phyloP scores from a whole-genome alignment of 495 filamentous ascomycete genomes.

The Neurospora sp. region DNA sequence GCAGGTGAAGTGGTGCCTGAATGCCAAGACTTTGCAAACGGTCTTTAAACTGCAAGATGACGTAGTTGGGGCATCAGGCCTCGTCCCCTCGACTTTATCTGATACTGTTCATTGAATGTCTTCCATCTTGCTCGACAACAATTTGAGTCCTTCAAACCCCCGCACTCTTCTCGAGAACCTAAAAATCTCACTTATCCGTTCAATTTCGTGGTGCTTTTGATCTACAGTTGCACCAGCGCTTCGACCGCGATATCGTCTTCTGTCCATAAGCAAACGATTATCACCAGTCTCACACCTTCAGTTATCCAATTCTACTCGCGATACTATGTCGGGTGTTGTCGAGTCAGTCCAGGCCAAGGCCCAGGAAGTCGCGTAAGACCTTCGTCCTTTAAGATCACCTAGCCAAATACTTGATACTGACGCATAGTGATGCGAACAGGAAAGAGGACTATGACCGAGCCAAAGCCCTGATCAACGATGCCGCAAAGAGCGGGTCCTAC shows the following conservation, averaged over 20 bases:
- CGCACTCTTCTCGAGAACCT: neutral
- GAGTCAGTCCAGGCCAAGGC: slow-evolving; percentile 31
- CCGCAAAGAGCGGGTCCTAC: slow-evolving; percentile 66
- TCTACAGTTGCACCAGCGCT: neutral
- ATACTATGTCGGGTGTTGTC: slow-evolving; percentile 8
- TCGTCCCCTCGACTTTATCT: neutral
- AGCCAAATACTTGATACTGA: neutral
- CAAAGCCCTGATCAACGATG: slow-evolving; percentile 45
- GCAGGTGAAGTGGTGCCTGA: neutral
- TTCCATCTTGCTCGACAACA: neutral
- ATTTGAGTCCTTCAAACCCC: neutral
- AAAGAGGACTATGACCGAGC: slow-evolving; percentile 49
- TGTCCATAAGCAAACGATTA: neutral
- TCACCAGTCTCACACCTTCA: neutral
- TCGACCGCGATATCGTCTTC: neutral
- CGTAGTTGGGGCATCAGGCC: neutral
- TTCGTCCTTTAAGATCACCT: neutral
- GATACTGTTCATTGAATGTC: neutral
- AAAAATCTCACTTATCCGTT: neutral
- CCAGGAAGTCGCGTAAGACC: slow-evolving; percentile 40
- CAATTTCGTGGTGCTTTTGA: neutral
- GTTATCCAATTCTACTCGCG: neutral
- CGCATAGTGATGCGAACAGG: slow-evolving; percentile 13
- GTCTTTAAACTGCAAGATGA: neutral
- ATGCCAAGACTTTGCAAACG: neutral